A percentile compares a stretch with the other conserved stretches of the same genome.
Evolutionary conservation across 768 basidiomycete species (phyloP).

Genomic region (Agaricus subrufescens): DNA sequence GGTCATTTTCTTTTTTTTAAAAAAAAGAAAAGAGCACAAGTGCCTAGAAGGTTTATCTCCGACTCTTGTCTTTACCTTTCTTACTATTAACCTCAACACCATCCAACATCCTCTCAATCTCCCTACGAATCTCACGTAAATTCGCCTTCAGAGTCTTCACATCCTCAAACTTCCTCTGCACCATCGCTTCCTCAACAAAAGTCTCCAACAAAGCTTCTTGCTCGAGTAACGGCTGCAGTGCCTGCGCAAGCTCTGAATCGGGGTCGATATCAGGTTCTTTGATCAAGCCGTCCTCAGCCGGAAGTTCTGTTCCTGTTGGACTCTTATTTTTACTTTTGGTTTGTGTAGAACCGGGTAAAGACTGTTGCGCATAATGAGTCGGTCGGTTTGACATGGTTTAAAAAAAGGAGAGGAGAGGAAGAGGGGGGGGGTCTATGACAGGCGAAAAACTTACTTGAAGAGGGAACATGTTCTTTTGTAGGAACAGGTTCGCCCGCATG

Average conservation of each 20-base stretch:
- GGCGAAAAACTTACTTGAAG: conserved; percentile 50
- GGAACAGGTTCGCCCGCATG: conserved; percentile 69
- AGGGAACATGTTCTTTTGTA: conserved; percentile 89
- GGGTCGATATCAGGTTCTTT: conserved; percentile 40
- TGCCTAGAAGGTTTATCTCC: not conserved
- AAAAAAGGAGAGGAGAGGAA: not conserved
- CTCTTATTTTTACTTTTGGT: conserved; percentile 11
- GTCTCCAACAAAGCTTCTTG: conserved; percentile 90
- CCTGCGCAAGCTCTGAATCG: conserved; percentile 65
- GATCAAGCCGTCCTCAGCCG: conserved; percentile 11
- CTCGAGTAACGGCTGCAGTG: conserved; percentile 85
- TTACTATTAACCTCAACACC: conserved; percentile 14
- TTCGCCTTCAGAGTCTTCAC: conserved; percentile 78
- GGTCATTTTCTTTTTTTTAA: not conserved
- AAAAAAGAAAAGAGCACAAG: not conserved
- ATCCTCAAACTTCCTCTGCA: conserved; percentile 93
- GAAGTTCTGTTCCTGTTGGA: conserved; percentile 11
- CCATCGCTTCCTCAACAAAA: conserved; percentile 87
- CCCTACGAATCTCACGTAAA: conserved; percentile 75
- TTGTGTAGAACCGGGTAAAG: conserved; percentile 46
- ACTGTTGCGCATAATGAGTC: conserved; percentile 20
- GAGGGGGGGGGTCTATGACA: no score
- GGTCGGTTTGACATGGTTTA: not conserved
- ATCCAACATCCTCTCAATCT: conserved; percentile 68
- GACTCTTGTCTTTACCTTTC: conserved; percentile 1